Evolutionary conservation across 345 rosid genomes (phyloP), one percentile per base, ranked within the genome.

Genomic region (Syzygium oleosum): DNA sequence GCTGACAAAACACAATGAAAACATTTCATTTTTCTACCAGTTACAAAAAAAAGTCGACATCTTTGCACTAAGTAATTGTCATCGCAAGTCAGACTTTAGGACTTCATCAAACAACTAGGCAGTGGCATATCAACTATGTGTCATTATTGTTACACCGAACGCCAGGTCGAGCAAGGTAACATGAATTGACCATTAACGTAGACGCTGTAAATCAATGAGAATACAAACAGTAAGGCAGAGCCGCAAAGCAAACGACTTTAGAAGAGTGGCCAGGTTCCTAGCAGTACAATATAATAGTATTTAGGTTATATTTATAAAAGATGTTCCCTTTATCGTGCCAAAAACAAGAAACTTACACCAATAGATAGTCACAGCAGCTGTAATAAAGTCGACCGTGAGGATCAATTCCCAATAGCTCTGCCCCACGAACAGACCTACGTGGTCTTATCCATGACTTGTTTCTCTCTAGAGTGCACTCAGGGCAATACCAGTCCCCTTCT

Each of bases 401-500:
- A 93, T 98, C 99, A 88, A 88, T 92, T 86, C 94, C 99, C 93
- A 98, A 77, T 68, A 91, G 91, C 91, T 98, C 99, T 85, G 99
- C 98, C 91, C 99, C 99, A 88, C 97, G 95, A 91, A 93, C 87
- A 88, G 93, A 91, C 86, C 93, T 95, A 46, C 92, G 91, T 85
- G 92, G 89, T 90, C 93, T 96, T 92, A 89, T 88, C 93, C 91
- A 89, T 79, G 94, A 93, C 87, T 92, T 91, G 79, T 89, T 90
- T 88, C 91, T 91, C 85, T 93, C 95, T 88, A 94, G 90, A 43
- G 92, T 94, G 92, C 99, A 98, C 92, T 98, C 98, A n/a, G 99
- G 98, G 91, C 99, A 98, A 91, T 90, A 96, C 99, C 99, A 96
- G 84, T 96, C 97, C 87, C 99, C 98, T 91, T 95, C 98, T 78